Percentiles rank a stretch among this genome's conserved stretches.
These are phyloP conservation scores for Amaranthus cruentus DNA, from an alignment of 148 eudicot genomes.

Conservation along the genomic window DNA sequence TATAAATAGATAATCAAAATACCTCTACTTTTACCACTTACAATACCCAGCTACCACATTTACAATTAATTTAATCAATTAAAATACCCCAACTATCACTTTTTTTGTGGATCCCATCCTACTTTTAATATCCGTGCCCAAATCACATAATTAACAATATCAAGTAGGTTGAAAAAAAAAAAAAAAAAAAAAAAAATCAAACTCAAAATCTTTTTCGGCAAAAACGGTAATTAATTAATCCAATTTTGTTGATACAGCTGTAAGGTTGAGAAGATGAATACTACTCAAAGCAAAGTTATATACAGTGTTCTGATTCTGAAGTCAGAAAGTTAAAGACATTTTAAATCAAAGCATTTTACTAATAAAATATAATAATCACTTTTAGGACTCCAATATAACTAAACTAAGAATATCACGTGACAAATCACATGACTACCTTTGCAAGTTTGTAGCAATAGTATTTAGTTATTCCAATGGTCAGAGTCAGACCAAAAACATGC, in stretches of 20 bases:
- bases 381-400: conserved; percentile 19
- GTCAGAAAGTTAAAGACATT: conserved; percentile 10
- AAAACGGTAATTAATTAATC: too few relatives aligned
- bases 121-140: too few relatives aligned
- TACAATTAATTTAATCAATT: too few relatives aligned
- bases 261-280: not conserved
- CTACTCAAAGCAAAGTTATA: not conserved
- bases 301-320: conserved; percentile 6
- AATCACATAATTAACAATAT: too few relatives aligned
- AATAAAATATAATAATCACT: conserved; percentile 5
- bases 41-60: too few relatives aligned
- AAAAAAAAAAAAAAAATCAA: too few relatives aligned
- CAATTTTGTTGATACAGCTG: conserved; percentile 15
- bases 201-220: too few relatives aligned
- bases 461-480: conserved; percentile 14
- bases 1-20: too few relatives aligned
- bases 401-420: conserved; percentile 46
- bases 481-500: conserved; percentile 15
- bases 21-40: too few relatives aligned
- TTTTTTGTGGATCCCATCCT: too few relatives aligned
- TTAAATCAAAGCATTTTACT: conserved; percentile 15
- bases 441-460: conserved; percentile 15
- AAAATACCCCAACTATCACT: too few relatives aligned
- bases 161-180: too few relatives aligned
- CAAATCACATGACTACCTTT: conserved; percentile 46